These are phyloP conservation scores for Colletotrichum zoysiae DNA, from an alignment of 2,329 filamentous ascomycete genomes.

Conservation along the genomic window DNA sequence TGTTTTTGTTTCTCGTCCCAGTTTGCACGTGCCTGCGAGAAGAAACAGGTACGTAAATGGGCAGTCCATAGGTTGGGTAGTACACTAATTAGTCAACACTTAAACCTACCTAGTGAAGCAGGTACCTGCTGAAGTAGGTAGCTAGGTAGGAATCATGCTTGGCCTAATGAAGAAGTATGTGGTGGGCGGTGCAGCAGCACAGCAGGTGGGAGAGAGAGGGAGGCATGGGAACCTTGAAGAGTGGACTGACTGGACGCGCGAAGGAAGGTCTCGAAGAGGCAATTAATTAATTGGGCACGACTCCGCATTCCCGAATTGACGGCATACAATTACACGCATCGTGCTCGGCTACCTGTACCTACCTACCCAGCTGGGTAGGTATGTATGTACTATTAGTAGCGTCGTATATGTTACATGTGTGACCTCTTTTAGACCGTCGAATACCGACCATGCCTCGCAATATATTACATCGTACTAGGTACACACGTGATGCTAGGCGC, in stretches of 20 bases:
- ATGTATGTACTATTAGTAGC: no score
- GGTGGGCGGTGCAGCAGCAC: conserved; percentile 5
- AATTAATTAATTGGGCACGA: conserved; percentile 17
- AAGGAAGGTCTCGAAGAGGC: conserved; percentile 22
- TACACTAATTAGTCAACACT: no score
- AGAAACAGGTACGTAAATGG: neutral
- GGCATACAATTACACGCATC: neutral
- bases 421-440: no score
- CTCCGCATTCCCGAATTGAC: conserved; percentile 17
- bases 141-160: neutral
- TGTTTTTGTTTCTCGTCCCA: neutral
- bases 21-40: neutral
- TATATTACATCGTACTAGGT: no score
- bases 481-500: no score
- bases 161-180: neutral
- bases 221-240: conserved; percentile 7
- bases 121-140: no score
- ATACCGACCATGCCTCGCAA: no score
- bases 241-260: neutral
- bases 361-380: no score
- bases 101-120: no score
- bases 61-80: no score
- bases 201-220: conserved; percentile 4
- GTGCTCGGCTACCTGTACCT: no score
- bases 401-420: no score